Conservation (phyloP, 257 asterid genomes). For the Catharanthus roseus region DNA sequence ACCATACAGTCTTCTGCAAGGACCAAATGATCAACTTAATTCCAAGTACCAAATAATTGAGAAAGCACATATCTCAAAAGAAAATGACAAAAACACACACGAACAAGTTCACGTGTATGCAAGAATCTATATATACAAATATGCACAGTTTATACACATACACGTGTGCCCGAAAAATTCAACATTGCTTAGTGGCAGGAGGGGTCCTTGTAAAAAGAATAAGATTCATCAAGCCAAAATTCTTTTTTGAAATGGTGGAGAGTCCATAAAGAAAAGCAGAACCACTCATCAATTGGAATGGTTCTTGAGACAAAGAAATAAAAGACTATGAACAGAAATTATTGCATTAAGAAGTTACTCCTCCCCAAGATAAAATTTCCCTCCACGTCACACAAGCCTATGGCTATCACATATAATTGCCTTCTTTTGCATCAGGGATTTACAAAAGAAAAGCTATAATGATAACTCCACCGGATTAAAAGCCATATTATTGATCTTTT, state of each 20-base stretch:
- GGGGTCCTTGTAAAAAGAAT: slow-evolving; percentile 31
- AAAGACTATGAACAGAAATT: background rate
- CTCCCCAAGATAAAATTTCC: background rate
- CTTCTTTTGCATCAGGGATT: background rate
- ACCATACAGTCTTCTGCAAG: no score
- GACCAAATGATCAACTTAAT: slow-evolving; percentile 3
- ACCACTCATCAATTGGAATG: slow-evolving; percentile 27
- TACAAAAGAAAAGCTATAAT: background rate
- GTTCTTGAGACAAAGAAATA: slow-evolving; percentile 15
- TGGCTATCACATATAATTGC: slow-evolving; percentile 3
- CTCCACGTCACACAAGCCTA: slow-evolving; percentile 3
- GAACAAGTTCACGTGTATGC: slow-evolving; percentile 13
- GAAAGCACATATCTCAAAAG: background rate
- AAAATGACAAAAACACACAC: slow-evolving; percentile 5
- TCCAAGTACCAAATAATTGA: background rate
- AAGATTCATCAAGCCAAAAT: slow-evolving; percentile 21
- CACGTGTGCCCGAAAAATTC: slow-evolving; percentile 20
- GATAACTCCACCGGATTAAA: slow-evolving; percentile 4
- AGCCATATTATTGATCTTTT: background rate
- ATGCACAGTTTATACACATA: background rate
- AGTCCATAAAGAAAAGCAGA: slow-evolving; percentile 25
- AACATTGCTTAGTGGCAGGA: slow-evolving; percentile 28
- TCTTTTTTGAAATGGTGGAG: slow-evolving; percentile 31
- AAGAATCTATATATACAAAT: slow-evolving; percentile 2
- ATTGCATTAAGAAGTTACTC: background rate